These are phyloP conservation scores for Trichosporon faecale DNA, from an alignment of 1,284 basidiomycete species.

Conservation along the genomic window DNA sequence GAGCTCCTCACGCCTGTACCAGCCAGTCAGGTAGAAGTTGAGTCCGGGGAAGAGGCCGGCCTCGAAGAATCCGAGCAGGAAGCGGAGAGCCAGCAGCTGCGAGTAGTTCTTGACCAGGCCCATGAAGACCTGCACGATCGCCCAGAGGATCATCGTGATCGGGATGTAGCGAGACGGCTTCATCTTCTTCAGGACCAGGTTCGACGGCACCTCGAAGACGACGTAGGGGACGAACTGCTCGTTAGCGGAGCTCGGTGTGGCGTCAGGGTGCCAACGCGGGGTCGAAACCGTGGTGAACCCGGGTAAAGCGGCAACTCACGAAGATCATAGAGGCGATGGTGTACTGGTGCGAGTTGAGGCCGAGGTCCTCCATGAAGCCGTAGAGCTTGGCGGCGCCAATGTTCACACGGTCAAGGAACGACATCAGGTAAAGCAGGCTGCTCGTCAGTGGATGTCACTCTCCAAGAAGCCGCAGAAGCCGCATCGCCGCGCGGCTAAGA, in stretches of 20 bases:
- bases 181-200: constrained; percentile 53
- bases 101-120: constrained; percentile 28
- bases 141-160: constrained; percentile 41
- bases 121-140: constrained; percentile 45
- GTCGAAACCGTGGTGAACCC: neutral
- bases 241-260: constrained; percentile 22
- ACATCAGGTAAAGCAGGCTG: constrained; percentile 43
- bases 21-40: constrained; percentile 52
- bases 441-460: neutral
- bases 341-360: constrained; percentile 48
- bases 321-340: constrained; percentile 49
- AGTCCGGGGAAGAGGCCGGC: constrained; percentile 50
- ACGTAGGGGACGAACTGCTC: constrained; percentile 35
- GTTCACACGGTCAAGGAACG: constrained; percentile 54
- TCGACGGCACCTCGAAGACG: constrained; percentile 52
- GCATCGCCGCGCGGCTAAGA: neutral
- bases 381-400: constrained; percentile 49
- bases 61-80: constrained; percentile 52
- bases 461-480: neutral
- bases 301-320: neutral
- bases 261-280: neutral
- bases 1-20: constrained; percentile 51
- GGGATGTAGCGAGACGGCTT: constrained; percentile 49
- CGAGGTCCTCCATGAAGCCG: constrained; percentile 44
- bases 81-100: constrained; percentile 41